Evolutionary conservation across 2,329 filamentous ascomycete species (phyloP).

Genomic region (Pseudocercospora pini-densiflorae): DNA sequence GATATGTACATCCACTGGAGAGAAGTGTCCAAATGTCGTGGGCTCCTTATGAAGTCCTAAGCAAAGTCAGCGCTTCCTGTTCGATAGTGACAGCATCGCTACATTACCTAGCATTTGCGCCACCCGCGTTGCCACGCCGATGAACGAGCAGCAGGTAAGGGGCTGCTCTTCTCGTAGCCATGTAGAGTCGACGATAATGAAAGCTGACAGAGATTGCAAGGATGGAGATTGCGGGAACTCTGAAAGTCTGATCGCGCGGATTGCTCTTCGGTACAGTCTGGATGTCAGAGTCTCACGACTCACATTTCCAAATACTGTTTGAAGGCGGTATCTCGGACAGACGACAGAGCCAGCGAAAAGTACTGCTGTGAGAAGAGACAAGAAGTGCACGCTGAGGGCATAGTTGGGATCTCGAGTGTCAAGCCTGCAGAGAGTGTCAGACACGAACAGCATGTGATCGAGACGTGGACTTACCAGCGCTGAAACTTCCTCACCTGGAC

Average conservation of each 20-base stretch:
- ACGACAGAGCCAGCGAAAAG: slow-evolving; percentile 33
- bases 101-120: slow-evolving; percentile 50
- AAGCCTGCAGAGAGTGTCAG: slow-evolving; percentile 12
- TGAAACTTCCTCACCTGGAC: slow-evolving; percentile 28
- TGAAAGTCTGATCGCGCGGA: slow-evolving; percentile 29
- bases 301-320: slow-evolving; percentile 28
- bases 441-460: background rate
- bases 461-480: slow-evolving; percentile 21
- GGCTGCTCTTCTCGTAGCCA: slow-evolving; percentile 55
- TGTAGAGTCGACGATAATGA: slow-evolving; percentile 43
- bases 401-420: slow-evolving; percentile 27
- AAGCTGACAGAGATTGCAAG: slow-evolving; percentile 51
- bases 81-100: background rate
- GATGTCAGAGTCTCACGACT: slow-evolving; percentile 28
- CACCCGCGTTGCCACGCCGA: slow-evolving; percentile 52
- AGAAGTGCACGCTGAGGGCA: slow-evolving; percentile 27
- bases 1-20: slow-evolving; percentile 50
- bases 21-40: slow-evolving; percentile 50
- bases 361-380: slow-evolving; percentile 28
- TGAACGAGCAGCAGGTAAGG: slow-evolving; percentile 53
- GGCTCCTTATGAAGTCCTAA: slow-evolving; percentile 52
- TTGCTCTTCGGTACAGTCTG: slow-evolving; percentile 27
- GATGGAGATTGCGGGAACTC: slow-evolving; percentile 51
- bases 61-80: background rate
- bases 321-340: slow-evolving; percentile 27